A percentile compares a stretch with the other conserved stretches of the same genome.
These are phyloP conservation scores for Pulveroboletus sp. DNA, from an alignment of 768 basidiomycete genomes.

Conservation along the genomic window DNA sequence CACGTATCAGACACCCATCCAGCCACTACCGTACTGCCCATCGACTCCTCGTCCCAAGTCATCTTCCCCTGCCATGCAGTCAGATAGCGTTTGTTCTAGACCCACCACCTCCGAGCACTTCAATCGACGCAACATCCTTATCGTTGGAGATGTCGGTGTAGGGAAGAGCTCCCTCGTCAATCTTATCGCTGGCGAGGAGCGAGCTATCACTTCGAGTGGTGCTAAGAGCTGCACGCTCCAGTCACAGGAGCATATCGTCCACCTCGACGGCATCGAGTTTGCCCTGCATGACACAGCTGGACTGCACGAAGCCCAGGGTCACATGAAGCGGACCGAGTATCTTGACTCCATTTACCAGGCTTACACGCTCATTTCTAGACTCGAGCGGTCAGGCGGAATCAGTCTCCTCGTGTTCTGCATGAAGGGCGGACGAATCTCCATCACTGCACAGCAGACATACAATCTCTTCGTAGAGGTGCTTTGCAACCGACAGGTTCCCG, in stretches of 20 bases:
- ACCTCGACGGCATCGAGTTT: constrained; percentile 17
- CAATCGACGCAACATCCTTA: constrained; percentile 23
- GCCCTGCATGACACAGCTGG: constrained; percentile 25
- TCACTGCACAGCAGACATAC: constrained; percentile 26
- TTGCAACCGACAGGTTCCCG: constrained; percentile 30
- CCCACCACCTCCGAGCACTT: constrained; percentile 6
- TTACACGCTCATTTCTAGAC: constrained; percentile 31
- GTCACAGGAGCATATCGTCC: constrained; percentile 18
- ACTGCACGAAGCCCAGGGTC: constrained; percentile 24
- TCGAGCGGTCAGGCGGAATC: constrained; percentile 24
- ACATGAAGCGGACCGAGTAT: constrained; percentile 22
- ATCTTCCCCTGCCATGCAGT: constrained; percentile 6
- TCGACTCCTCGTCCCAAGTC: neutral
- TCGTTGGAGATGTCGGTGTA: constrained; percentile 26
- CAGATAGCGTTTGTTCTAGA: constrained; percentile 13
- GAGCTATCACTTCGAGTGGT: constrained; percentile 27
- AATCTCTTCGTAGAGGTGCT: constrained; percentile 37
- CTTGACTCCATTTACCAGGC: constrained; percentile 27
- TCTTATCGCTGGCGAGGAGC: constrained; percentile 28
- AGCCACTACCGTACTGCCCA: neutral
- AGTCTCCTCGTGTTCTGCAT: constrained; percentile 30
- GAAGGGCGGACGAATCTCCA: constrained; percentile 24
- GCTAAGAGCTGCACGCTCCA: constrained; percentile 36
- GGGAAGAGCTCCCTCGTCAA: constrained; percentile 42
- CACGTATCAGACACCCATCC: neutral